Evolutionary conservation across 2,329 filamentous ascomycete species (phyloP).

Genomic region (Aspergillus hortae): DNA sequence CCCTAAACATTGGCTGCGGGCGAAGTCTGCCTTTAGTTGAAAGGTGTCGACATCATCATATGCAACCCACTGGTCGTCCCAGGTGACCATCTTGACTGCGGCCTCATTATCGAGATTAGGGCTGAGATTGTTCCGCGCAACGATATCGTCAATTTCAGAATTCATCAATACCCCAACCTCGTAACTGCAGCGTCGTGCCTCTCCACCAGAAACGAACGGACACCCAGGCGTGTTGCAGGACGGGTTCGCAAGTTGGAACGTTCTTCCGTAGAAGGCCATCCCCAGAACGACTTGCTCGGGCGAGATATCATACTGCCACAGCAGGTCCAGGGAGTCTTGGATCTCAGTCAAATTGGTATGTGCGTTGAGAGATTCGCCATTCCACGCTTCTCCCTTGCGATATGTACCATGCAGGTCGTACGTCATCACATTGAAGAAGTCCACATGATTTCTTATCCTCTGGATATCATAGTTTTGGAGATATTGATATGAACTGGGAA

Average conservation of each 20-base stretch:
- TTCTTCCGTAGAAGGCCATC: slow-evolving; percentile 26
- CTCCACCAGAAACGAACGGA: slow-evolving; percentile 22
- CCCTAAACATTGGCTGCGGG: slow-evolving; percentile 28
- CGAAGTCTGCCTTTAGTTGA: slow-evolving; percentile 30
- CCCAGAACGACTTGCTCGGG: slow-evolving; percentile 26
- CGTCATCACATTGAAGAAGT: too few relatives aligned
- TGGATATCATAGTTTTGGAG: too few relatives aligned
- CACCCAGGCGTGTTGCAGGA: slow-evolving; percentile 28
- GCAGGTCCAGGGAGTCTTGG: slow-evolving; percentile 17
- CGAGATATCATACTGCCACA: slow-evolving; percentile 27
- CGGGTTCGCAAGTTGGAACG: slow-evolving; percentile 13
- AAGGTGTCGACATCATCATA: slow-evolving; percentile 35
- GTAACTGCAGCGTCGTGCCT: slow-evolving; percentile 25
- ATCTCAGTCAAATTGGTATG: slow-evolving; percentile 37
- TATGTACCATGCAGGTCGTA: too few relatives aligned
- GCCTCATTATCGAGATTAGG: slow-evolving; percentile 18
- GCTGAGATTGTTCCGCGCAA: slow-evolving; percentile 10
- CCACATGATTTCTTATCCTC: too few relatives aligned
- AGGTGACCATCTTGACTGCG: slow-evolving; percentile 23
- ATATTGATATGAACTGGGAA: too few relatives aligned
- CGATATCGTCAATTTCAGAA: slow-evolving; percentile 32
- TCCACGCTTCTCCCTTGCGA: slow-evolving; percentile 3
- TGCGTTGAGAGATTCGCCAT: slow-evolving; percentile 17
- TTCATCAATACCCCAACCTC: slow-evolving; percentile 26
- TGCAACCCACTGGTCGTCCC: slow-evolving; percentile 27